Evolutionary conservation across 2,329 filamentous ascomycete species (phyloP).

Genomic region (Anthostomella pinea): DNA sequence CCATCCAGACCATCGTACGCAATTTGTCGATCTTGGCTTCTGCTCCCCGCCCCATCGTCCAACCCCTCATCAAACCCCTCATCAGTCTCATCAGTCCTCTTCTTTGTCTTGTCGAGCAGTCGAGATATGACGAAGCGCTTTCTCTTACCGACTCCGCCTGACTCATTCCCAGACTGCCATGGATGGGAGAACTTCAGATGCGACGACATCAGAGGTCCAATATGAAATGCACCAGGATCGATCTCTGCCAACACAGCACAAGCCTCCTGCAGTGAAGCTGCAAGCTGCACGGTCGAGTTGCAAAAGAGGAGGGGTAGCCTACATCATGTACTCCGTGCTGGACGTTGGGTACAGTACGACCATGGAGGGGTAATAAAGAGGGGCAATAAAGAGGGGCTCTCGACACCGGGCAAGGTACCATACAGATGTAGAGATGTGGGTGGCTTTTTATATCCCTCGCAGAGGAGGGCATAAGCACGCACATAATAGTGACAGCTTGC

Average conservation of each 20-base stretch:
- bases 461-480: no score
- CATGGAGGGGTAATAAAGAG: constrained; percentile 33
- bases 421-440: no score
- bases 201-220: constrained; percentile 19
- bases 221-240: constrained; percentile 24
- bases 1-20: background rate
- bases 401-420: no score
- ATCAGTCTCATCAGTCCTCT: no score
- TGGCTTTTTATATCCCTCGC: no score
- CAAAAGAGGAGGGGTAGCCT: constrained; percentile 26
- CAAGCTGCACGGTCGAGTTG: constrained; percentile 24
- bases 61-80: no score
- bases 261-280: constrained; percentile 27
- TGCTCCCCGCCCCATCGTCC: background rate
- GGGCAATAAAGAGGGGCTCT: constrained; percentile 28
- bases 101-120: no score
- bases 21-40: constrained; percentile 4
- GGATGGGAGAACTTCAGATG: no score
- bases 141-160: constrained; percentile 8
- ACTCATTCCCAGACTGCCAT: background rate
- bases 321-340: background rate
- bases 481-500: no score
- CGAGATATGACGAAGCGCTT: constrained; percentile 15
- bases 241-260: constrained; percentile 31
- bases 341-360: constrained; percentile 6